Conservation (phyloP, 78 protist species). For the Dictyostelium brefeldianum region DNA sequence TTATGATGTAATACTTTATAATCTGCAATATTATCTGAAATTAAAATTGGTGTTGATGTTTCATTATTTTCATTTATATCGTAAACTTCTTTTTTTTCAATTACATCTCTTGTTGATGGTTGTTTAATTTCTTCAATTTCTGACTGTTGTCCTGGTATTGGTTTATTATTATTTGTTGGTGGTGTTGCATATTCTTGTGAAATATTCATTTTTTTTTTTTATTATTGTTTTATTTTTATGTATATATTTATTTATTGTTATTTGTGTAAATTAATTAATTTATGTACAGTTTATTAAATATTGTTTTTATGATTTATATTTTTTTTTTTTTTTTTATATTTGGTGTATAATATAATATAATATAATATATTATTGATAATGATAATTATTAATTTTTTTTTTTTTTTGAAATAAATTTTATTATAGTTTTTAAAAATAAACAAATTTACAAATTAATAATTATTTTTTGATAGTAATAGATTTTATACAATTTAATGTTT, state of each 20-base stretch:
- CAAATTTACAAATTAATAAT: no score
- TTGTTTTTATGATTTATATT: no score
- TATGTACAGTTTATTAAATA: no score
- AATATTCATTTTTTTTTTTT: neutral
- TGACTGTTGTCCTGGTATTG: neutral
- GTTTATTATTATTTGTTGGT: neutral
- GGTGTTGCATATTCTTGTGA: neutral
- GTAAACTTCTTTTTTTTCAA: neutral
- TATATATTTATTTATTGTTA: neutral
- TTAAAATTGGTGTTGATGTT: neutral
- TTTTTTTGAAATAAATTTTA: no score
- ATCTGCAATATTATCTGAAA: neutral
- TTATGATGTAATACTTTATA: conserved; percentile 2
- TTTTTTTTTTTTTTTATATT: neutral
- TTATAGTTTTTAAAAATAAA: no score
- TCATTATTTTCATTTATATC: neutral
- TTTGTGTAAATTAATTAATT: neutral
- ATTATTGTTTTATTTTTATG: neutral
- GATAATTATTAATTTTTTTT: neutral
- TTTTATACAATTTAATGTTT: no score
- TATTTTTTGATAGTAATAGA: no score
- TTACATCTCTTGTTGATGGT: neutral
- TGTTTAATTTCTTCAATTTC: neutral
- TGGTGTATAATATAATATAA: neutral
- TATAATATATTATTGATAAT: neutral